phyloP scores from a whole-genome alignment of 1,284 basidiomycete species.

The Abortiporus biennis region DNA sequence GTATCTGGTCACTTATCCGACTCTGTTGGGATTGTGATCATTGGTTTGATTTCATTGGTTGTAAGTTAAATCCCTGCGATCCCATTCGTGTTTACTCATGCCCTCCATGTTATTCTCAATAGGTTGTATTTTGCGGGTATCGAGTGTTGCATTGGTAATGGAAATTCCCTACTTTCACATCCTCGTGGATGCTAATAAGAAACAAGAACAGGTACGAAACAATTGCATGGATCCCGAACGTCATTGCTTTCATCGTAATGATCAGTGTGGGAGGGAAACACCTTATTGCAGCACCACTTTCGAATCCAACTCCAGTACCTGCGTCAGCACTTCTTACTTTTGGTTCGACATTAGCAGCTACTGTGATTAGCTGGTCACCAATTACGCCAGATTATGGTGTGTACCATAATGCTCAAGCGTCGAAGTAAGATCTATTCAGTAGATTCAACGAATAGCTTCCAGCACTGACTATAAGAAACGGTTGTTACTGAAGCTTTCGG shows the following conservation, averaged over 20 bases:
- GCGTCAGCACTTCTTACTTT: slow-evolving; percentile 27
- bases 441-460: slow-evolving; percentile 9
- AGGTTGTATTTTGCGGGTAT: slow-evolving; percentile 54
- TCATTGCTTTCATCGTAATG: slow-evolving; percentile 61
- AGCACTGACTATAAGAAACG: too few species aligned
- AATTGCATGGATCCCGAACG: slow-evolving; percentile 61
- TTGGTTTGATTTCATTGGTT: slow-evolving; percentile 59
- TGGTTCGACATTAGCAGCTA: slow-evolving; percentile 33
- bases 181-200: background rate
- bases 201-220: slow-evolving; percentile 41
- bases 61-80: slow-evolving; percentile 26
- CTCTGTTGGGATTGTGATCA: slow-evolving; percentile 73
- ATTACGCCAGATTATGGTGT: slow-evolving; percentile 56
- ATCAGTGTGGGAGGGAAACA: slow-evolving; percentile 52
- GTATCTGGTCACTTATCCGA: slow-evolving; percentile 44
- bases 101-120: slow-evolving; percentile 12
- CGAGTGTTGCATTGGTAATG: slow-evolving; percentile 49
- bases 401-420: slow-evolving; percentile 43
- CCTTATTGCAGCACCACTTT: slow-evolving; percentile 23
- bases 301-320: slow-evolving; percentile 21
- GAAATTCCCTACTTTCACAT: background rate
- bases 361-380: slow-evolving; percentile 46
- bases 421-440: slow-evolving; percentile 28
- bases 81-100: background rate
- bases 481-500: slow-evolving; percentile 24